A percentile compares a stretch with the other conserved stretches of the same genome.
phyloP scores from a whole-genome alignment of 768 basidiomycete genomes.

The Crepidotus variabilis region DNA sequence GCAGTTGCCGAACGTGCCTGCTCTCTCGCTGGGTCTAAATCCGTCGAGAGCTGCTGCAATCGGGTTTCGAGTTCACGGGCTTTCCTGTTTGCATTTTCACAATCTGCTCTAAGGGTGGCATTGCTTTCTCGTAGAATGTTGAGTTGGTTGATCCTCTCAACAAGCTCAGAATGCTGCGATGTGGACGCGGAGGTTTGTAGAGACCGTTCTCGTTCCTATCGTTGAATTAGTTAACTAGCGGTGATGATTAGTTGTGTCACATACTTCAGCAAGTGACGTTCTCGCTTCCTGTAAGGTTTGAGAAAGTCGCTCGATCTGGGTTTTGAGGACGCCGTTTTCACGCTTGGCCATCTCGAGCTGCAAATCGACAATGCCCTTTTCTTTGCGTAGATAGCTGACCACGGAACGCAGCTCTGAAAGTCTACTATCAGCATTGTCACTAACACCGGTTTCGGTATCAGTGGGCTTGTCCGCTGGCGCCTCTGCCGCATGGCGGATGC shows the following conservation, averaged over 20 bases:
- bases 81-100: constrained; percentile 65
- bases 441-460: constrained; percentile 38
- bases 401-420: constrained; percentile 73
- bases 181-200: constrained; percentile 68
- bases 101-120: constrained; percentile 75
- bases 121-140: constrained; percentile 88
- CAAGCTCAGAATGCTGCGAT: constrained; percentile 77
- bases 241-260: neutral
- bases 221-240: constrained; percentile 2
- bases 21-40: constrained; percentile 76
- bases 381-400: constrained; percentile 78
- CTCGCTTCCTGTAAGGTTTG: constrained; percentile 70
- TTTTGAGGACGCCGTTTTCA: constrained; percentile 70
- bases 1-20: constrained; percentile 62
- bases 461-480: constrained; percentile 34
- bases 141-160: constrained; percentile 84
- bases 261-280: constrained; percentile 66
- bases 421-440: constrained; percentile 58
- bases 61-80: constrained; percentile 63
- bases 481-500: constrained; percentile 71
- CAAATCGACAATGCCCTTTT: constrained; percentile 90
- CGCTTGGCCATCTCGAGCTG: constrained; percentile 77
- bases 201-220: constrained; percentile 78
- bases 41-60: constrained; percentile 49
- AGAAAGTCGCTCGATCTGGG: constrained; percentile 71